Evolutionary conservation across 306 rosid species (phyloP).

Genomic region (Ceratonia siliqua): DNA sequence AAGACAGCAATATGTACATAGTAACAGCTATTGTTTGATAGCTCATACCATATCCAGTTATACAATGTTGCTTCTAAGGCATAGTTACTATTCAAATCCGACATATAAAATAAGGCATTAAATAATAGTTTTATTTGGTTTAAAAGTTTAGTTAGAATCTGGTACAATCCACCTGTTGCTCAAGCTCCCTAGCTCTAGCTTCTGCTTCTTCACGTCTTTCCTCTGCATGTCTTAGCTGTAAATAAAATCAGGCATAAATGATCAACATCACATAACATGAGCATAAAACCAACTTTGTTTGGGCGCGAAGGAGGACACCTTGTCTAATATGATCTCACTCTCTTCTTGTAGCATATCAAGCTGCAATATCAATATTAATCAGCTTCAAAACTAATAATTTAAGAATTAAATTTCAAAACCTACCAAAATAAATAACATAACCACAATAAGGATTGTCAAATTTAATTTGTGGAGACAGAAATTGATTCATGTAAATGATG

Average conservation of each 20-base stretch:
- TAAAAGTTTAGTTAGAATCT: conserved; percentile 10
- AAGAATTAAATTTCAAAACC: conserved; percentile 16
- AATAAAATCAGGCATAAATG: conserved; percentile 36
- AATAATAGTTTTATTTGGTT: too few relatives aligned
- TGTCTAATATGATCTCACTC: not conserved
- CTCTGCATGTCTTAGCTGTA: conserved; percentile 82
- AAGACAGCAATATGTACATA: not conserved
- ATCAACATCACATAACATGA: conserved; percentile 31
- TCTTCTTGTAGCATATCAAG: conserved; percentile 75
- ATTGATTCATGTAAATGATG: conserved; percentile 27
- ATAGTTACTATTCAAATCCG: conserved; percentile 16
- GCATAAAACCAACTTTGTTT: not conserved
- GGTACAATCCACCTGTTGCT: conserved; percentile 70
- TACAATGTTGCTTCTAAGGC: not conserved
- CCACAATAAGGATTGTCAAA: conserved; percentile 26
- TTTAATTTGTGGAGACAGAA: conserved; percentile 26
- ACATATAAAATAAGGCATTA: too few relatives aligned
- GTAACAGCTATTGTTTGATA: conserved; percentile 1
- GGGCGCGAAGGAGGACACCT: conserved; percentile 28
- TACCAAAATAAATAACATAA: conserved; percentile 23
- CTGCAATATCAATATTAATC: conserved; percentile 57
- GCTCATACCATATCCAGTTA: not conserved
- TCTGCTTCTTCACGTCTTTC: conserved; percentile 62
- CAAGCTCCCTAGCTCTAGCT: conserved; percentile 60
- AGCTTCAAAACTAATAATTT: conserved; percentile 33